phyloP scores from a whole-genome alignment of 1,284 basidiomycete genomes.

The Sporisorium graminicola region DNA sequence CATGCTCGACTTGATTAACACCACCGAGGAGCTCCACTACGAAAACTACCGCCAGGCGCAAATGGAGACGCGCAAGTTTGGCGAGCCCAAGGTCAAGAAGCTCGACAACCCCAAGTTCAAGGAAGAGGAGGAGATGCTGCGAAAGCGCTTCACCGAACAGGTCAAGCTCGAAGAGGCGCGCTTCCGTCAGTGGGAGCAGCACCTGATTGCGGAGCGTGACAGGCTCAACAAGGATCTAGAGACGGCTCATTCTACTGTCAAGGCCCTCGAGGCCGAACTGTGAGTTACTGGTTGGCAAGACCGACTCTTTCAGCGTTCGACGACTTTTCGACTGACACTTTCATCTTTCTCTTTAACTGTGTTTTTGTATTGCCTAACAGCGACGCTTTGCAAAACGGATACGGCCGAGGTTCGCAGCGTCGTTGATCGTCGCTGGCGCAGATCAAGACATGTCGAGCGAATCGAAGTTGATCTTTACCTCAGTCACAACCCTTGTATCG shows the following conservation, averaged over 20 bases:
- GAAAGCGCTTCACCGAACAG: constrained; percentile 99
- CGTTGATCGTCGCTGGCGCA: constrained; percentile 26
- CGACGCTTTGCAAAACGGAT: constrained; percentile 56
- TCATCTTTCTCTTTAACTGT: neutral
- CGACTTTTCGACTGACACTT: neutral
- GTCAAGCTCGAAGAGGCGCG: constrained; percentile 98
- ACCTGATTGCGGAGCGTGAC: constrained; percentile 75
- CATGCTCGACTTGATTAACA: constrained; percentile 97
- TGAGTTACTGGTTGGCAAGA: neutral
- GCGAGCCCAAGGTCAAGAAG: constrained; percentile 98
- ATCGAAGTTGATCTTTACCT: neutral
- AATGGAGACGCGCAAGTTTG: constrained; percentile 99
- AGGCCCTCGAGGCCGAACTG: constrained; percentile 66
- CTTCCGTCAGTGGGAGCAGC: constrained; percentile 99
- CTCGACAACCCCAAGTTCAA: constrained; percentile 99
- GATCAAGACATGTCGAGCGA: neutral
- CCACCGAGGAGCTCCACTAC: constrained; percentile 96
- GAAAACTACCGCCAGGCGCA: constrained; percentile 98
- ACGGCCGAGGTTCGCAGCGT: constrained; percentile 55
- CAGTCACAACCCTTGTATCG: neutral
- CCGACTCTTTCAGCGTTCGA: neutral
- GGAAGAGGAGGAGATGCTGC: constrained; percentile 95
- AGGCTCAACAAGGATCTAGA: constrained; percentile 70
- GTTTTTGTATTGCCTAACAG: neutral
- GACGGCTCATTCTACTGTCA: constrained; percentile 66